Evolutionary conservation across 106 monocot species (phyloP), one percentile per base, ranked within the genome.

Genomic region (Ottelia alismoides): DNA sequence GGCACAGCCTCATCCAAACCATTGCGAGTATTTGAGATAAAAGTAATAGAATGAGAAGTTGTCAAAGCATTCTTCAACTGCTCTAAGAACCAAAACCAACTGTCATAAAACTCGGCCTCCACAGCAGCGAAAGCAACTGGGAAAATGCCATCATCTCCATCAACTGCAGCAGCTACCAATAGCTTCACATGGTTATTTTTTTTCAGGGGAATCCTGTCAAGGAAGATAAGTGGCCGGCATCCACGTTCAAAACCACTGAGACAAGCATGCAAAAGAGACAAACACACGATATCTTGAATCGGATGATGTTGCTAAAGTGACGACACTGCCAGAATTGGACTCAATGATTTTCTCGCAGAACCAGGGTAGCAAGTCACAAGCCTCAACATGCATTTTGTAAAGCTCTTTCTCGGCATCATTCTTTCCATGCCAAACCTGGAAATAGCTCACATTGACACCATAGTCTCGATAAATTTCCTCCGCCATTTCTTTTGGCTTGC

Each of bases 101-200:
- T 77, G 31, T 87, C 79, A 35, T 87, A 80, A 47, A 30, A 83
- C 61, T 93, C 87, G 45, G 83, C 76, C 72, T 93, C 92, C 4
- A 87, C 92, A 23, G 83, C 77, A 58, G 79, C 76, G 69, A 93
- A 87, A 30, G 92, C 83, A 31, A 93, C 58, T 11, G 92, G 87
- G 48, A 93, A 93, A 52, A 80, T 57, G 30, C 64, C 83, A 53
- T 87, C 83, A 63, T 93, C 77, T 22, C 77, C 87, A 56, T 93
- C 92, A 19, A 93, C 65, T 1, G 74, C 63, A 44, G 83, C 76
- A 23, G 92, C 92, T 16, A 68, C 74, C 22, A 93, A 64, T 49
- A 93, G 63, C 62, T 72, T 83, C 61, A 72, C 75, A 18, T 87
- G 71, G 51, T 80, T 80, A 27, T 71, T 93, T 31, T 72, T 58